Base-by-base conservation (phyloP, 352 stramenopile species). In the Albugo candida region DNA sequence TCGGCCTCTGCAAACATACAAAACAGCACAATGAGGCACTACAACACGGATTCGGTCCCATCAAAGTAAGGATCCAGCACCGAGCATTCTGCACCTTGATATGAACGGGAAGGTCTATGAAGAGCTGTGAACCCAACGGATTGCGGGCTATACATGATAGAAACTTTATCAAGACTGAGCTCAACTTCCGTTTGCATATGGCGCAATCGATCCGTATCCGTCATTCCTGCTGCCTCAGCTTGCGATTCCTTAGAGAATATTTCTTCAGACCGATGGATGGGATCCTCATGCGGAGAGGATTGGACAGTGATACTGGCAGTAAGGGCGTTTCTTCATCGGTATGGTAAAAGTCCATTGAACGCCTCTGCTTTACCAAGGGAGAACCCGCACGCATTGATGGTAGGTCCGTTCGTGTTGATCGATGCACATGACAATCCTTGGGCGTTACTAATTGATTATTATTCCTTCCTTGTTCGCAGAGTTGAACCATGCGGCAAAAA, bases 11-110 rank as follows among this genome's bases (percentile, higher is more conserved):
- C 20, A 43, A 24, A 24, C 8, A 8, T 24, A 43, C 8, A 8
- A 3, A 43, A 10, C 20, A 24, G 20, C 17, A 19, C 8, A 3
- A 43, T 24, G 2, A 41, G 4, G 4, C 3, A 47, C 5, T 11
- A 24, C 2, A 18, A 24, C 16, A 41, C 42, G 42, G 2, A 18
- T 18, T 39, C 2, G 4, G 74, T 89, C 41, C 86, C 71, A 48
- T 89, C 77, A 49, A 89, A 89, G 58, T 85, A 86, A 50, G 77
- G 77, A 34, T 89, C 74, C n/a, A 89, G 48, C 43, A 86, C 83
- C 35, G 76, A 81, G 16, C 86, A 67, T 47, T 89, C 74, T 60
- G 80, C 56, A 19, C 70, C 52, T 50, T 60, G 51, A 17, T 46
- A 38, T 21, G 61, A 48, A 45, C 45, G 53, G 17, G 60, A 48